Conservation (phyloP, 305 asterid genomes). For the Fraxinus sp. region DNA sequence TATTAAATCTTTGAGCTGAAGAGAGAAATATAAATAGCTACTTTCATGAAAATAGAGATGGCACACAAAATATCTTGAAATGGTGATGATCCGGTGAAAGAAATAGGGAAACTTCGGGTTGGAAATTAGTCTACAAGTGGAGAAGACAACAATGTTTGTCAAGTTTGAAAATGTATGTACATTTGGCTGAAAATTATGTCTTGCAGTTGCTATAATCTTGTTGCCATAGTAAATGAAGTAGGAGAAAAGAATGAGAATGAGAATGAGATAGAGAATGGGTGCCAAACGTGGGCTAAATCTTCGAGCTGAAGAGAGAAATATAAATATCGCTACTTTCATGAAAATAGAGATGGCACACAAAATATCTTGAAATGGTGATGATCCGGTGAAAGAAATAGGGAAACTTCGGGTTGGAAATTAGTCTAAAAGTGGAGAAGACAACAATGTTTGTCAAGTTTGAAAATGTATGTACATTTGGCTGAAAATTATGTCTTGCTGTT, state of each 20-base stretch:
- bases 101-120: not conserved
- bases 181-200: too few species aligned
- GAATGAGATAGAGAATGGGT: too few species aligned
- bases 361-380: not conserved
- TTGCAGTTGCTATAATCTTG: too few species aligned
- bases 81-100: not conserved
- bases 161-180: too few species aligned
- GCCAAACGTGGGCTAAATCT: too few species aligned
- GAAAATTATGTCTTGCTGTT: not conserved
- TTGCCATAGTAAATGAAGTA: too few species aligned
- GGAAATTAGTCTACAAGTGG: not conserved
- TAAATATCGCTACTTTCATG: not conserved
- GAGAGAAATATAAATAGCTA: not conserved
- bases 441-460: slow-evolving; percentile 9
- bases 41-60: not conserved
- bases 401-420: not conserved
- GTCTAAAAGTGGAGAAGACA: not conserved
- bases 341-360: not conserved
- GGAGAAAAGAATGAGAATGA: too few species aligned
- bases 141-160: too few species aligned
- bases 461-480: not conserved
- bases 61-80: not conserved
- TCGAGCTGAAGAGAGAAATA: too few species aligned
- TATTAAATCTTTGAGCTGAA: not conserved
- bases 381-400: not conserved